phyloP scores from a whole-genome alignment of 2,329 filamentous ascomycete species.

The Alternaria viburni region DNA sequence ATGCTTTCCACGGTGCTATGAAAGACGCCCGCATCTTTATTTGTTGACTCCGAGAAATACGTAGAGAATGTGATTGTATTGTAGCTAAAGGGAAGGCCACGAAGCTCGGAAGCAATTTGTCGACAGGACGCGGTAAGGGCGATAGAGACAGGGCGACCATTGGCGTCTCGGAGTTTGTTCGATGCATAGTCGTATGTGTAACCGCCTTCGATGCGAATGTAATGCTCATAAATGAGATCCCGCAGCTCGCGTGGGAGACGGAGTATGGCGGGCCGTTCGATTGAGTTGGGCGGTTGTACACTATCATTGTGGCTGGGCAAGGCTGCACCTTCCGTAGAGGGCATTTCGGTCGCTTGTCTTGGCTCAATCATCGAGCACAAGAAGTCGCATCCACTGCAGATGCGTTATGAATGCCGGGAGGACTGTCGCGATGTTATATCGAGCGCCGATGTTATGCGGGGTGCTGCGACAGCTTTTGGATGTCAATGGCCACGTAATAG shows the following conservation, averaged over 20 bases:
- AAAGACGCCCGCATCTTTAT: not conserved
- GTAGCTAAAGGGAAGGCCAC: not conserved
- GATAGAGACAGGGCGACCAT: not conserved
- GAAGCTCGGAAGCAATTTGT: not conserved
- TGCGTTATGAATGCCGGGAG: no score
- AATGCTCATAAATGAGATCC: conserved; percentile 14
- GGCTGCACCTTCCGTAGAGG: no score
- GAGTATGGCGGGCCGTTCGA: not conserved
- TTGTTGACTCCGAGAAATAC: not conserved
- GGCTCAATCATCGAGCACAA: no score
- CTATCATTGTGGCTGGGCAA: no score
- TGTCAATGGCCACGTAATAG: no score
- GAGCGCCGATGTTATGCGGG: no score
- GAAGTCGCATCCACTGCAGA: no score
- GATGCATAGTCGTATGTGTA: conserved; percentile 2
- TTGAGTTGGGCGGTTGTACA: no score
- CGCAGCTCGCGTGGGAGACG: conserved; percentile 14
- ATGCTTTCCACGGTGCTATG: not conserved
- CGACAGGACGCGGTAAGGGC: not conserved
- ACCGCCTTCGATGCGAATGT: conserved; percentile 6
- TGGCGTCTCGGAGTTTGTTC: not conserved
- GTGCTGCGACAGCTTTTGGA: no score
- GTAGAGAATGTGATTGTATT: not conserved
- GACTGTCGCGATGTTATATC: no score
- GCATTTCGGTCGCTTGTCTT: no score